These are phyloP conservation scores for Sergeia podlipaevii DNA, from an alignment of 208 protist genomes.

Conservation along the genomic window DNA sequence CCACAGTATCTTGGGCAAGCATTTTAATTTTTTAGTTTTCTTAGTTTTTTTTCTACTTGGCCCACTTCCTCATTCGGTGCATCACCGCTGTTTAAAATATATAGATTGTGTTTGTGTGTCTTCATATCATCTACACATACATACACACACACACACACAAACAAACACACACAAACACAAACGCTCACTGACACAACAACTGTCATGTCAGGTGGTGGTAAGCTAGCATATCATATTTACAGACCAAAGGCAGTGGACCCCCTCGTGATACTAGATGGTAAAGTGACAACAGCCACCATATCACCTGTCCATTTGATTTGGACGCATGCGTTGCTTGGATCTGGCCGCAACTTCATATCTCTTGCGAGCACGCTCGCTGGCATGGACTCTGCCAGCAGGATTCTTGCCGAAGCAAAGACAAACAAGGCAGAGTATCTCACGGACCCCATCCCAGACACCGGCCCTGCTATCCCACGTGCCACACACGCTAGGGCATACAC, in stretches of 20 bases:
- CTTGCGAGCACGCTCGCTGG: conserved; percentile 28
- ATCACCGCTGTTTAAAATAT: too few species aligned
- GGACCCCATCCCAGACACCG: conserved; percentile 1
- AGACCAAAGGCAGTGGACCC: background rate
- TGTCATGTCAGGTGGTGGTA: too few species aligned
- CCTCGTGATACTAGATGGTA: conserved; percentile 13
- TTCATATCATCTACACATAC: too few species aligned
- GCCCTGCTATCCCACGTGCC: conserved; percentile 2
- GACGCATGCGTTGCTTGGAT: conserved; percentile 42
- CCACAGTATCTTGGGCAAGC: too few species aligned
- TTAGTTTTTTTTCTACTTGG: too few species aligned
- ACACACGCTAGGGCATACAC: conserved; percentile 15
- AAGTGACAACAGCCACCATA: conserved; percentile 8
- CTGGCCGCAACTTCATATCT: conserved; percentile 29
- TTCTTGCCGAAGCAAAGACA: conserved; percentile 14
- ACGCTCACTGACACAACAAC: too few species aligned
- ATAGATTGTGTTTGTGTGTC: too few species aligned
- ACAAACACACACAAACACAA: too few species aligned
- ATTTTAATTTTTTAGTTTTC: too few species aligned
- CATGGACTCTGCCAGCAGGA: conserved; percentile 12
- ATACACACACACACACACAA: too few species aligned
- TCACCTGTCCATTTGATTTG: conserved; percentile 39
- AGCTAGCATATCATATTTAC: too few species aligned
- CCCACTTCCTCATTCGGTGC: too few species aligned
- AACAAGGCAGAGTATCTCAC: conserved; percentile 10